A percentile compares a stretch with the other conserved stretches of the same genome.
Evolutionary conservation across 1,139 yeast species (phyloP).

Genomic region (Kodamaea fungicola): DNA sequence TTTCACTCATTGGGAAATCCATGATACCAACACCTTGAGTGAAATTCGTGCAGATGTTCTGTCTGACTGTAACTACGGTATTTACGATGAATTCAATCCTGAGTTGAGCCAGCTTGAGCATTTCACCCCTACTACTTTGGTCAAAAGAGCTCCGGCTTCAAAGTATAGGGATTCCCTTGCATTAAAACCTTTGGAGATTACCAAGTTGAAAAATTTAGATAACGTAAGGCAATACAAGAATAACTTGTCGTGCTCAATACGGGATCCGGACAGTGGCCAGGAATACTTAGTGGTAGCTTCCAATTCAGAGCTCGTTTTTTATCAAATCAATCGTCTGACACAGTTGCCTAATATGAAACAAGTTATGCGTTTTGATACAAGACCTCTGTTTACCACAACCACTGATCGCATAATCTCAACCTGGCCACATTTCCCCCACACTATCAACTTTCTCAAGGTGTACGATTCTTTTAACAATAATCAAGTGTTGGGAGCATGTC

Average conservation of each 20-base stretch:
- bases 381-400: constrained; percentile 34
- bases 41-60: constrained; percentile 1
- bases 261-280: constrained; percentile 4
- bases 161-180: constrained; percentile 28
- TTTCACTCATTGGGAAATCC: constrained; percentile 25
- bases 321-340: constrained; percentile 22
- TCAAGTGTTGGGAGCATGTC: constrained; percentile 44
- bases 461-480: constrained; percentile 21
- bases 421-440: constrained; percentile 54
- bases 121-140: constrained; percentile 20
- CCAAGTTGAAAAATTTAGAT: constrained; percentile 17
- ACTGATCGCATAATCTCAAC: constrained; percentile 40
- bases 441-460: constrained; percentile 45
- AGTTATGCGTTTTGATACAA: constrained; percentile 33
- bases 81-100: constrained; percentile 16
- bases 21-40: constrained; percentile 10
- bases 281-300: constrained; percentile 27
- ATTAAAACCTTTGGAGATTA: constrained; percentile 22
- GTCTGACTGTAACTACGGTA: constrained; percentile 9
- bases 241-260: constrained; percentile 18
- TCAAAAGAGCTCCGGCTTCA: constrained; percentile 28
- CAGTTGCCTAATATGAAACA: constrained; percentile 24
- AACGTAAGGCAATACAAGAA: constrained; percentile 32
- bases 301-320: constrained; percentile 30
- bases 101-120: constrained; percentile 15